These are phyloP conservation scores for Chytriomyces hyalinus DNA, from an alignment of 192 early-diverging fungal species.

Conservation along the genomic window DNA sequence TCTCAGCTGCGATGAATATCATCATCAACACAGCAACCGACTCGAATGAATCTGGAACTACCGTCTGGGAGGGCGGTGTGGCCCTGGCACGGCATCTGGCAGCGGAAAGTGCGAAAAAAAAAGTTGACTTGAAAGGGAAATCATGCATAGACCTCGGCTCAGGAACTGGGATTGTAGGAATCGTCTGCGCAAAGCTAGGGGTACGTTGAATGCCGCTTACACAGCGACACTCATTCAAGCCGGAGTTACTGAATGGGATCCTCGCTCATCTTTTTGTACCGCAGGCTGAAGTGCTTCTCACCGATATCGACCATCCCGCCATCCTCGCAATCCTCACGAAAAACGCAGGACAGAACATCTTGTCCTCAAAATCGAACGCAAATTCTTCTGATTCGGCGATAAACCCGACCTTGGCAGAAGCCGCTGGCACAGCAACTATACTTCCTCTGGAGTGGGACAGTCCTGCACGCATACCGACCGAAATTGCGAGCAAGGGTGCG, in stretches of 20 bases:
- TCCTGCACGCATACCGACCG: slow-evolving; percentile 7
- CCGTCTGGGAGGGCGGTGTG: slow-evolving; percentile 24
- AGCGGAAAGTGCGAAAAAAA: slow-evolving; percentile 13
- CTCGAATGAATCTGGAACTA: slow-evolving; percentile 31
- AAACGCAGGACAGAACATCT: slow-evolving; percentile 21
- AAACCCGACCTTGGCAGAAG: background rate
- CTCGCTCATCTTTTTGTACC: background rate
- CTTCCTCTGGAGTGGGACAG: slow-evolving; percentile 13
- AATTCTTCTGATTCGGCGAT: background rate
- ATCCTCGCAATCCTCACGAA: background rate
- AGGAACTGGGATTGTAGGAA: slow-evolving; percentile 34
- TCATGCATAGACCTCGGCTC: slow-evolving; percentile 29
- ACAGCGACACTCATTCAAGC: no score
- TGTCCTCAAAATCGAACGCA: background rate
- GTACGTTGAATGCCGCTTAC: background rate
- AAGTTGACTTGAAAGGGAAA: slow-evolving; percentile 5
- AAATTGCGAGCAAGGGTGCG: slow-evolving; percentile 3
- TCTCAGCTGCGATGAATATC: slow-evolving; percentile 9
- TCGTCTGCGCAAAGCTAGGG: slow-evolving; percentile 29
- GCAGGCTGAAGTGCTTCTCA: slow-evolving; percentile 12
- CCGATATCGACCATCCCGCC: slow-evolving; percentile 30
- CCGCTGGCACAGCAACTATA: background rate
- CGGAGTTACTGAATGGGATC: no score
- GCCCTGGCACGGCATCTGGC: slow-evolving; percentile 29
- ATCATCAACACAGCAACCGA: slow-evolving; percentile 16